Base-by-base conservation (phyloP, 768 basidiomycete genomes). In the Suillus lakei region DNA sequence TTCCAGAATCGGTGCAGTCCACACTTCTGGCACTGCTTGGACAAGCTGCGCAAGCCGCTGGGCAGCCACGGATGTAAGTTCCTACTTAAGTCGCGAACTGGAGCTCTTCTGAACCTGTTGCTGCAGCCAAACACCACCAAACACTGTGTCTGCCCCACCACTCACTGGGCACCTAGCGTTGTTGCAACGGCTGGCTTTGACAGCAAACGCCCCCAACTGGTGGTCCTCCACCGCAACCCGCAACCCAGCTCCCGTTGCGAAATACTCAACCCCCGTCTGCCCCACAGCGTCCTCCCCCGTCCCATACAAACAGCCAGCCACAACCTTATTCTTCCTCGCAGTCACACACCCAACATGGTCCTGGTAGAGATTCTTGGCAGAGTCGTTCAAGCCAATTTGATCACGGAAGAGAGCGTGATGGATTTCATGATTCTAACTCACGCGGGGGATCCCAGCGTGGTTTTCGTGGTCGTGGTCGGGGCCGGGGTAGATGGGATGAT, bases 111-210 rank as follows among this genome's bases (percentile, higher is more conserved):
- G 13, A 44, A 64, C 48, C n/a, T 18, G 16, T 51, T 61, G 26
- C 56, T 68, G 10, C 69, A 90, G 88, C 80, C 90, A 90, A 89
- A 86, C 79, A 86, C 72, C 74, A 66, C 72, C 86, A 88, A 91
- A 87, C 72, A 85, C 76, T 7, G 72, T 79, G 36, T 60, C 75
- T 61, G 67, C 78, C 48, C 74, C 74, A 63, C 78, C 77, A 56
- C 78, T 78, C 60, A 71, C 86, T 70, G 85, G 86, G 67, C 77
- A 91, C 73, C 79, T 94, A 63, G 88, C 90, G 56, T 80, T 92
- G 69, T 80, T 95, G 71, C 91, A 93, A 73, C 92, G 92, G 74
- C 83, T 94, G 74, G 84, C 91, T 61, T 86, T 88, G 71, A 85
- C 85, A 70, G 85, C 89, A 48, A 82, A 78, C 66, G 74, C 75